These are phyloP conservation scores for Coemansia nantahalensis DNA, from an alignment of 192 early-diverging fungal genomes.

Conservation along the genomic window DNA sequence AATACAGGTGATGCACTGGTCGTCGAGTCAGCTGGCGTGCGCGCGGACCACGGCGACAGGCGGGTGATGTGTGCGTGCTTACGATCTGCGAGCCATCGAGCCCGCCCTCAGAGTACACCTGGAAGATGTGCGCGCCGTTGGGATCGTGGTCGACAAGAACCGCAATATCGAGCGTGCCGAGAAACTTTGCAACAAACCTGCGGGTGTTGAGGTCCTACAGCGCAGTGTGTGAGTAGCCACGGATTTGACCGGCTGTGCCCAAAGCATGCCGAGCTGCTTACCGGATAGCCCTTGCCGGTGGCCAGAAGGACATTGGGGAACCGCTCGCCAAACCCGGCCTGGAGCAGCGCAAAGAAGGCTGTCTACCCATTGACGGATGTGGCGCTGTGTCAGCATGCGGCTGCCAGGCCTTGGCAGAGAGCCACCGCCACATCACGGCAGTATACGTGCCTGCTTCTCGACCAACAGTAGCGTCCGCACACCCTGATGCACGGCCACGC, in stretches of 20 bases:
- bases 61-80: too few relatives aligned
- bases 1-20: not conserved
- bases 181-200: constrained; percentile 15
- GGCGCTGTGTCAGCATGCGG: too few relatives aligned
- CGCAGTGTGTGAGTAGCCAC: not conserved
- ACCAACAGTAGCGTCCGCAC: constrained; percentile 18
- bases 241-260: not conserved
- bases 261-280: constrained; percentile 8
- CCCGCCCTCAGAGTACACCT: constrained; percentile 40
- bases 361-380: too few relatives aligned
- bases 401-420: not conserved
- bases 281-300: constrained; percentile 46
- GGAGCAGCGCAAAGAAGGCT: constrained; percentile 31
- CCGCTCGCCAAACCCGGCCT: constrained; percentile 28
- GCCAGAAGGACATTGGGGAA: constrained; percentile 27
- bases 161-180: not conserved
- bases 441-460: constrained; percentile 35
- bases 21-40: too few relatives aligned
- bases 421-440: too few relatives aligned
- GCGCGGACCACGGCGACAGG: too few relatives aligned
- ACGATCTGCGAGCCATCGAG: constrained; percentile 5
- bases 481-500: not conserved
- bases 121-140: constrained; percentile 45
- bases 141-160: constrained; percentile 46
- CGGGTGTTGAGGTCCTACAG: constrained; percentile 49